A percentile compares a stretch with the other conserved stretches of the same genome.
These are phyloP conservation scores for Liriodendron chinense DNA, from an alignment of 164 flowering plant species.

Conservation along the genomic window DNA sequence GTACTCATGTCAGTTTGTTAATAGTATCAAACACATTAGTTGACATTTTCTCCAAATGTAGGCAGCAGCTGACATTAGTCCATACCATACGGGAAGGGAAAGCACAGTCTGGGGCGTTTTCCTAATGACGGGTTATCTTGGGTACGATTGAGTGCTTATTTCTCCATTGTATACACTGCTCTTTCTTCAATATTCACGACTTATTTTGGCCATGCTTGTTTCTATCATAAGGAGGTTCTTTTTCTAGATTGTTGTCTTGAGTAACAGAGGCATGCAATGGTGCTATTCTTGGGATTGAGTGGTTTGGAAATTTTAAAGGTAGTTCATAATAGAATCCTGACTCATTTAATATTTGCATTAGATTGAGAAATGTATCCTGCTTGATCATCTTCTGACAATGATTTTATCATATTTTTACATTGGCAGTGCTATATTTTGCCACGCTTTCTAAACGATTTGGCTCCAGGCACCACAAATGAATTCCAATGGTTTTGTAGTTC, in stretches of 20 bases:
- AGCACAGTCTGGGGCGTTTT: conserved; percentile 95
- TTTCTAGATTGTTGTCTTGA: background rate
- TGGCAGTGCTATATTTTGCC: no score
- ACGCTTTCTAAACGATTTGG: no score
- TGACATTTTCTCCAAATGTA: conserved; percentile 25
- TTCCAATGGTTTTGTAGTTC: background rate
- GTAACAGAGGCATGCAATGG: background rate
- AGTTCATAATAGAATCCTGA: background rate
- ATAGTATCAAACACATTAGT: conserved; percentile 3
- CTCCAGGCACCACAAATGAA: no score
- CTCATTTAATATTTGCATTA: background rate
- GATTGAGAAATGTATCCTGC: background rate
- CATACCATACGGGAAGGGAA: conserved; percentile 76
- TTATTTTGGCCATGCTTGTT: background rate
- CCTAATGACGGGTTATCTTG: conserved; percentile 90
- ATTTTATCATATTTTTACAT: no score
- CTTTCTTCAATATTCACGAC: background rate
- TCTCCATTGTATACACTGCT: background rate
- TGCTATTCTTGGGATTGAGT: background rate
- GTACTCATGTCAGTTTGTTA: background rate
- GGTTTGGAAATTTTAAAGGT: background rate
- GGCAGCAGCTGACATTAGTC: conserved; percentile 72
- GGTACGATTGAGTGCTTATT: conserved; percentile 43
- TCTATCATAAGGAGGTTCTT: no score
- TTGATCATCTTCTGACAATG: no score